A percentile compares a stretch with the other conserved stretches of the same genome.
These are phyloP conservation scores for Gracilariopsis chorda DNA, from an alignment of 23 red algal genomes.

Conservation along the genomic window DNA sequence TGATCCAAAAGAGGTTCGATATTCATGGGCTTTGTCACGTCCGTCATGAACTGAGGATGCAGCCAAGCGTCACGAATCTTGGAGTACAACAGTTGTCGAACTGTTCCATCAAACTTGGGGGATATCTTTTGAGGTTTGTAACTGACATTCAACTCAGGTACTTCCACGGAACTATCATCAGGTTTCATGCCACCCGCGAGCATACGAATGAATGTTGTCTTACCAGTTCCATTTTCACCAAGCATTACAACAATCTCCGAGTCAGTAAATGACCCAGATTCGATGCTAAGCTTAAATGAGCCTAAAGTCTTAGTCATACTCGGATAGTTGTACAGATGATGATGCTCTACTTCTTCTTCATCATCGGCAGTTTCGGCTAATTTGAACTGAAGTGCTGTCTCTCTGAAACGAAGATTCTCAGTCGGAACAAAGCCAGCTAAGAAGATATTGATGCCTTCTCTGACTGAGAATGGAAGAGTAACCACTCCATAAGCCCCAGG, in stretches of 20 bases:
- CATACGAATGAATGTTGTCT: slow-evolving; percentile 99
- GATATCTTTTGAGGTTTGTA: slow-evolving; percentile 99
- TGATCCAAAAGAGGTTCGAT: slow-evolving; percentile 91
- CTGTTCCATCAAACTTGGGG: slow-evolving; percentile 95
- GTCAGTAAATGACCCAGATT: slow-evolving; percentile 92
- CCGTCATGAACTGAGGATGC: slow-evolving; percentile 97
- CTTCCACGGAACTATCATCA: slow-evolving; percentile 62
- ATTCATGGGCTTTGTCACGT: slow-evolving; percentile 91
- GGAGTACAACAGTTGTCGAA: slow-evolving; percentile 87
- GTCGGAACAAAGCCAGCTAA: slow-evolving; percentile 98
- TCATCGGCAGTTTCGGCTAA: slow-evolving; percentile 89
- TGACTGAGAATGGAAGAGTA: slow-evolving; percentile 95
- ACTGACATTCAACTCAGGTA: slow-evolving; percentile 96
- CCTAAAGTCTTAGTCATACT: slow-evolving; percentile 86
- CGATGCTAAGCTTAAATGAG: slow-evolving; percentile 83
- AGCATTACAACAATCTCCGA: slow-evolving; percentile 98
- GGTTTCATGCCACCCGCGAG: slow-evolving; percentile 91
- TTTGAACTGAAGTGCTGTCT: slow-evolving; percentile 83
- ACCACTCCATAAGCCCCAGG: slow-evolving; percentile 98
- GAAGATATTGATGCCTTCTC: slow-evolving; percentile 99
- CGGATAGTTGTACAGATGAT: slow-evolving; percentile 90
- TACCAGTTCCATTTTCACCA: slow-evolving; percentile 98
- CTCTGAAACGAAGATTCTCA: slow-evolving; percentile 95
- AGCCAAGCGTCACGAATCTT: slow-evolving; percentile 82
- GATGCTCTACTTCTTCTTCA: slow-evolving; percentile 74